phyloP scores from a whole-genome alignment of 768 basidiomycete species.

The Leccinum sublutescens region DNA sequence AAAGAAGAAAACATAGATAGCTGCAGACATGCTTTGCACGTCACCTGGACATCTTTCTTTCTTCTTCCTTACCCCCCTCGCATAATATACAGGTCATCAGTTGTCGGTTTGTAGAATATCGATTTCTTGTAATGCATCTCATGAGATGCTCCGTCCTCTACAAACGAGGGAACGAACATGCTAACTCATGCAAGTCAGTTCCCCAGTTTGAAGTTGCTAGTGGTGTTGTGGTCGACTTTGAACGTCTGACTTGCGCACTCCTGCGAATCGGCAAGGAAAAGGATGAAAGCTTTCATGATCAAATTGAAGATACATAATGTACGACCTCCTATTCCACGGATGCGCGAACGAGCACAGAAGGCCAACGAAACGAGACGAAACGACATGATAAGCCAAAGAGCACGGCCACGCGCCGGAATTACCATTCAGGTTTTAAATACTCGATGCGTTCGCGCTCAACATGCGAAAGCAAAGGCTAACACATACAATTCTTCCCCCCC shows the following conservation, averaged over 20 bases:
- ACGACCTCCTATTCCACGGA: background rate
- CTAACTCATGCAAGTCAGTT: background rate
- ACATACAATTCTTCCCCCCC: no score
- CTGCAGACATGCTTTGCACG: background rate
- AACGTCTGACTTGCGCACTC: background rate
- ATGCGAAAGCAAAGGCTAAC: background rate
- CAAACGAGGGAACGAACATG: background rate
- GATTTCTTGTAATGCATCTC: background rate
- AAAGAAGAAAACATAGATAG: conserved; percentile 61
- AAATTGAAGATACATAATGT: background rate
- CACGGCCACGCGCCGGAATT: background rate
- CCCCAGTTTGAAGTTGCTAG: background rate
- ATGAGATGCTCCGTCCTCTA: background rate
- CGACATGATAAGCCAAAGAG: no score
- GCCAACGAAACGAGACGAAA: background rate
- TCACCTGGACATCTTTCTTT: background rate
- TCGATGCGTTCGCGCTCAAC: background rate
- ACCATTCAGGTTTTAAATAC: background rate
- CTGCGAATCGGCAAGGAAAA: no score
- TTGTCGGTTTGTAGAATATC: background rate
- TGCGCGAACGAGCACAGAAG: no score
- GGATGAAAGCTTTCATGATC: no score
- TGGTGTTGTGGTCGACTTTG: background rate
- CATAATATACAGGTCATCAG: background rate
- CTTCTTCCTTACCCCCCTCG: background rate